These are phyloP conservation scores for Thermomyces lanuginosus DNA, from an alignment of 2,329 filamentous ascomycete genomes.

Conservation along the genomic window DNA sequence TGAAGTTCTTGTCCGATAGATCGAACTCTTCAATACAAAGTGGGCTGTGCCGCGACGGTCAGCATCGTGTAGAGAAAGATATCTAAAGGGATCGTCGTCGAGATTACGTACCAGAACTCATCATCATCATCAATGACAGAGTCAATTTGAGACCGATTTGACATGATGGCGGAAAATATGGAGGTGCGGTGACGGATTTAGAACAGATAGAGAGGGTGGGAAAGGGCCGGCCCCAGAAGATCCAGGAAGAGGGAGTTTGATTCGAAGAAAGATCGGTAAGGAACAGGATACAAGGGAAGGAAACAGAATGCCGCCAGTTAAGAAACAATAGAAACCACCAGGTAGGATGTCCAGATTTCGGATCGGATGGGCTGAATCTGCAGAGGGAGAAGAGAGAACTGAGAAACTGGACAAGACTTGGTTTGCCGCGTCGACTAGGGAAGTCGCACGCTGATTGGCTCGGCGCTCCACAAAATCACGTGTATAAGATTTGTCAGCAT, in stretches of 20 bases:
- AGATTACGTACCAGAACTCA: constrained; percentile 27
- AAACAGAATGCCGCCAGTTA: constrained; percentile 3
- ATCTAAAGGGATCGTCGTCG: constrained; percentile 1
- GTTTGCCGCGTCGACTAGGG: constrained; percentile 7
- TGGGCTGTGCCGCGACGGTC: constrained; percentile 43
- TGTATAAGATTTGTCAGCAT: no score
- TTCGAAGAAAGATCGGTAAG: constrained; percentile 1
- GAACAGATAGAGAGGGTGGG: constrained; percentile 1
- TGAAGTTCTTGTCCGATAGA: constrained; percentile 90
- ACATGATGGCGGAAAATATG: constrained; percentile 22
- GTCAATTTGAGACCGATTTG: constrained; percentile 29
- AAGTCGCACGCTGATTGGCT: no score
- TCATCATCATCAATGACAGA: constrained; percentile 36
- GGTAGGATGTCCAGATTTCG: not conserved
- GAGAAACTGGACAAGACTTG: constrained; percentile 12
- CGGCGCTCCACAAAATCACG: no score
- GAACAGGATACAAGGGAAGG: constrained; percentile 2
- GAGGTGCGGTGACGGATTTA: constrained; percentile 6
- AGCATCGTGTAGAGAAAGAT: constrained; percentile 3
- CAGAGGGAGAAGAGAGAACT: constrained; percentile 8
- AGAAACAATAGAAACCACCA: constrained; percentile 3
- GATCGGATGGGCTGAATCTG: constrained; percentile 1
- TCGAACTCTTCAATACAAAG: constrained; percentile 99
- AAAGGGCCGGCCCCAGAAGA: constrained; percentile 2
- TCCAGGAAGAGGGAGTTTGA: constrained; percentile 1